phyloP scores from a whole-genome alignment of 2,329 filamentous ascomycete genomes.

The Pleomassaria siparia region DNA sequence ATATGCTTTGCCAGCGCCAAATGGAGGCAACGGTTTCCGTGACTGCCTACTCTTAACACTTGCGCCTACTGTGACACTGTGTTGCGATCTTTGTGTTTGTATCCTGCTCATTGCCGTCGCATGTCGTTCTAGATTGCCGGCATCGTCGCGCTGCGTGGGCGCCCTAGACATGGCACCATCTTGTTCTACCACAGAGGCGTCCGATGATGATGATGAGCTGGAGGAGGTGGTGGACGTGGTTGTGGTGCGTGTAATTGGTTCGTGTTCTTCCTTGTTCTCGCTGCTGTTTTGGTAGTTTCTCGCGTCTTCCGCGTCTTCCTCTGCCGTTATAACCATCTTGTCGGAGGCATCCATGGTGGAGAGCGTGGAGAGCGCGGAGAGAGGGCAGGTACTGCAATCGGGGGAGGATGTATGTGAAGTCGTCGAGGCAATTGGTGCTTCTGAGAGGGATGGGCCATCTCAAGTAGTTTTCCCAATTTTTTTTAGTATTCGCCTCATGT shows the following conservation, averaged over 20 bases:
- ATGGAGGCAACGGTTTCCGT: slow-evolving; percentile 63
- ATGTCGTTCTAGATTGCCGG: slow-evolving; percentile 61
- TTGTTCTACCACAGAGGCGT: slow-evolving; percentile 41
- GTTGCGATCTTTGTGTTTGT: slow-evolving; percentile 69
- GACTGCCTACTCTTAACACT: slow-evolving; percentile 51
- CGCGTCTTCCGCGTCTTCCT: slow-evolving; percentile 56
- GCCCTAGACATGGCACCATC: slow-evolving; percentile 58
- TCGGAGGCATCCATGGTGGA: slow-evolving; percentile 55
- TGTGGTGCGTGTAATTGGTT: slow-evolving; percentile 59
- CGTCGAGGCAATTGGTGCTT: neutral
- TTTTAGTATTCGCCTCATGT: neutral
- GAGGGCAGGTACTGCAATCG: neutral
- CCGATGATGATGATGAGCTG: slow-evolving; percentile 49
- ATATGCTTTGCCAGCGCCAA: slow-evolving; percentile 74
- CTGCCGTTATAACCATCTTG: slow-evolving; percentile 55
- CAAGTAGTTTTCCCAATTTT: neutral
- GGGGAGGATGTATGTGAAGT: neutral
- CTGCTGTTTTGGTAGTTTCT: neutral
- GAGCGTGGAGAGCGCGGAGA: neutral
- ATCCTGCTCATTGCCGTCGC: slow-evolving; percentile 71
- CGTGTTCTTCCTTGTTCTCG: slow-evolving; percentile 45
- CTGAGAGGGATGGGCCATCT: neutral
- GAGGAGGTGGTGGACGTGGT: slow-evolving; percentile 50
- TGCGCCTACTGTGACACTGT: slow-evolving; percentile 69
- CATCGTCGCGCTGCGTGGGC: slow-evolving; percentile 62